These are phyloP conservation scores for Diphasiastrum complanatum DNA, from an alignment of 83 land plant genomes.

Conservation along the genomic window DNA sequence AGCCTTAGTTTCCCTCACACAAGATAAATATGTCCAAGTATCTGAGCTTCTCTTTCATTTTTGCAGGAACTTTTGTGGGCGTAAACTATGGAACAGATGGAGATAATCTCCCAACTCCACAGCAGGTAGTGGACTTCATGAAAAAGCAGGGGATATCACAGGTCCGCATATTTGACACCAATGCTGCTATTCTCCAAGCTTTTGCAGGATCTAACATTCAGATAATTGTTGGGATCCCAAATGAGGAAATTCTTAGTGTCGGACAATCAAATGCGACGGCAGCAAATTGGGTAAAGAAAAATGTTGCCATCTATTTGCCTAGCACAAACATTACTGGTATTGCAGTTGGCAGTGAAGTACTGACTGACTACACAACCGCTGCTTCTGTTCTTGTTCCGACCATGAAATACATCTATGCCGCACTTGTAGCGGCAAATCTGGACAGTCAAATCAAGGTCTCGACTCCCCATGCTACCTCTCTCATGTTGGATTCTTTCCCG, in stretches of 20 bases:
- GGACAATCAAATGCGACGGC: slow-evolving; percentile 58
- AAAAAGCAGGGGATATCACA: slow-evolving; percentile 35
- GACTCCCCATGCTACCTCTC: slow-evolving; percentile 49
- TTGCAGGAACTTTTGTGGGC: slow-evolving; percentile 50
- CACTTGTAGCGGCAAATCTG: slow-evolving; percentile 50
- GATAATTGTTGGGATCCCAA: slow-evolving; percentile 51
- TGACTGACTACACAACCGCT: slow-evolving; percentile 37
- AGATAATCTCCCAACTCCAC: slow-evolving; percentile 42
- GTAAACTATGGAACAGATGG: slow-evolving; percentile 44
- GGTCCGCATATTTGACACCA: slow-evolving; percentile 52
- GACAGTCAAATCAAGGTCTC: slow-evolving; percentile 55
- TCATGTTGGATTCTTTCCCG: slow-evolving; percentile 60
- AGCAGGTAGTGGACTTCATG: slow-evolving; percentile 46
- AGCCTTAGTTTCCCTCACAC: too few species aligned
- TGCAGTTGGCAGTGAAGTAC: slow-evolving; percentile 66
- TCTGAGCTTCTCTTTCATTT: too few species aligned
- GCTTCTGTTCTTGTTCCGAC: slow-evolving; percentile 50
- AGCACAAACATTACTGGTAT: slow-evolving; percentile 55
- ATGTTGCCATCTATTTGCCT: slow-evolving; percentile 42
- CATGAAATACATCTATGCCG: slow-evolving; percentile 51
- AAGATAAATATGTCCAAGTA: too few species aligned
- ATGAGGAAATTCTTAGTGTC: slow-evolving; percentile 52
- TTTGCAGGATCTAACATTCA: slow-evolving; percentile 53
- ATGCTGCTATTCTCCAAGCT: slow-evolving; percentile 49
- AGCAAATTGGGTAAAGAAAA: slow-evolving; percentile 58